Evolutionary conservation across 139 green algal genomes (phyloP).

Genomic region (Picochlorum sp.): DNA sequence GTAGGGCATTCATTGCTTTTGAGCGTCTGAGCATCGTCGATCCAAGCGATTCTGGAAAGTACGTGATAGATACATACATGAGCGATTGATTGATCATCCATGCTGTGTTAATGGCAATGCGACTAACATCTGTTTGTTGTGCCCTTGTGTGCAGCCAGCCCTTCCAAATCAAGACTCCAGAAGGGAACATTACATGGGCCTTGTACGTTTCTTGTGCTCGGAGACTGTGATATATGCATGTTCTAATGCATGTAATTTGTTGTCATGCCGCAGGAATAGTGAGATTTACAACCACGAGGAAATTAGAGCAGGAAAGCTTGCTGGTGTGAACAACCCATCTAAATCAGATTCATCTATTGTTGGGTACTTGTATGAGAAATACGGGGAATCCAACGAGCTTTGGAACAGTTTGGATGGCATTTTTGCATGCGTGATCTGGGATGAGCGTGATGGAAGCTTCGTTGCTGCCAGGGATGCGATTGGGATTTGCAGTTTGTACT

Average conservation of each 20-base stretch:
- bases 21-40: constrained; percentile 64
- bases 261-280: constrained; percentile 43
- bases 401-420: constrained; percentile 88
- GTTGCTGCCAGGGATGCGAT: constrained; percentile 83
- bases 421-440: constrained; percentile 77
- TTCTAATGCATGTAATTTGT: neutral
- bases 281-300: constrained; percentile 67
- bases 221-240: neutral
- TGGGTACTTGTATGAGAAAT: constrained; percentile 46
- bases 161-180: constrained; percentile 41
- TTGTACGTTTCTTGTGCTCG: constrained; percentile 33
- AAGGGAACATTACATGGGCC: constrained; percentile 49
- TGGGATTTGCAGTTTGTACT: constrained; percentile 93
- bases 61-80: neutral
- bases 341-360: constrained; percentile 50
- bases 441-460: constrained; percentile 57
- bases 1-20: constrained; percentile 41
- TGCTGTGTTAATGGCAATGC: neutral
- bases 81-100: neutral
- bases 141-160: constrained; percentile 45
- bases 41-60: constrained; percentile 44
- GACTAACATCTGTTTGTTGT: neutral
- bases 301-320: constrained; percentile 25
- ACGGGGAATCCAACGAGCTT: constrained; percentile 61
- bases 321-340: constrained; percentile 35